Evolutionary conservation across 441 rosid species (phyloP).

Genomic region (Populus hybrid): DNA sequence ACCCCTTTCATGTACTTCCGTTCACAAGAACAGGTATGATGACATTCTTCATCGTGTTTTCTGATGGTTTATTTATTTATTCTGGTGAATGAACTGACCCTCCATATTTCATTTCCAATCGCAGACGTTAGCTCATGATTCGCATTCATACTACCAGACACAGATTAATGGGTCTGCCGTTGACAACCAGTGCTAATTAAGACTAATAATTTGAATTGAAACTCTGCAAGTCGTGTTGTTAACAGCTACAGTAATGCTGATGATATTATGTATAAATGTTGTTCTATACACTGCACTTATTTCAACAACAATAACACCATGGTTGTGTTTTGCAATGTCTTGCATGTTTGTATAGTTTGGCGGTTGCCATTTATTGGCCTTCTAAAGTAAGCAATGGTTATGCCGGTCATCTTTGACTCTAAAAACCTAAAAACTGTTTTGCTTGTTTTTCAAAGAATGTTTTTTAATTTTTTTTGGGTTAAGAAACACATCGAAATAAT

Average conservation of each 20-base stretch:
- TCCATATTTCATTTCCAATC: slow-evolving; percentile 11
- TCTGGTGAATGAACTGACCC: slow-evolving; percentile 1
- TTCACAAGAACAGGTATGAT: slow-evolving; percentile 83
- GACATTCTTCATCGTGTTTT: neutral
- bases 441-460: no score
- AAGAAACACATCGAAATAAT: no score
- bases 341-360: no score
- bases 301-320: no score
- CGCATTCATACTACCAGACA: slow-evolving; percentile 36
- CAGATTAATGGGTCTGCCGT: slow-evolving; percentile 26
- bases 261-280: neutral
- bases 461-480: no score
- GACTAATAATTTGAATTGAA: neutral
- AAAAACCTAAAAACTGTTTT: no score
- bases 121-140: slow-evolving; percentile 91
- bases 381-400: no score
- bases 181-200: neutral
- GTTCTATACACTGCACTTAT: neutral
- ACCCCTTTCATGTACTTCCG: slow-evolving; percentile 92
- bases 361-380: no score
- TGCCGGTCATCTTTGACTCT: no score
- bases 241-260: neutral
- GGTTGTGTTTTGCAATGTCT: no score
- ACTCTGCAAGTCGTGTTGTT: neutral
- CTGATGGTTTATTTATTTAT: neutral